A percentile compares a stretch with the other conserved stretches of the same genome.
Evolutionary conservation across 805 yeast species (phyloP).

Genomic region (Candida jianshihensis): DNA sequence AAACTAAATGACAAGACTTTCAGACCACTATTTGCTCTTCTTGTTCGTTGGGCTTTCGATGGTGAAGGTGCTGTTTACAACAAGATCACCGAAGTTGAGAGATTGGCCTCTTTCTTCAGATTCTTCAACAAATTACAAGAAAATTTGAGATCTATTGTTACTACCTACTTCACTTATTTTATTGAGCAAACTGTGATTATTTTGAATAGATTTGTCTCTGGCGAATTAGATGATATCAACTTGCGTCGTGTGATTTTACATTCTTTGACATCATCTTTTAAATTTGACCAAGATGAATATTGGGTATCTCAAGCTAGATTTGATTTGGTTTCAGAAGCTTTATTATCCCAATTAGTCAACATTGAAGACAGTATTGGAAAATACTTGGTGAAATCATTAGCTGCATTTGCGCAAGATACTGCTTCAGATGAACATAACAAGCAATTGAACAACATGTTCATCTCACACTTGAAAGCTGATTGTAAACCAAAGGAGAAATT

Average conservation of each 20-base stretch:
- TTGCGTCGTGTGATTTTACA: constrained; percentile 68
- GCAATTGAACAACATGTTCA: constrained; percentile 54
- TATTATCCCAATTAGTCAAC: constrained; percentile 58
- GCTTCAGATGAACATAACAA: constrained; percentile 72
- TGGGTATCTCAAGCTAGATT: constrained; percentile 89
- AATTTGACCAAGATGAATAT: constrained; percentile 86
- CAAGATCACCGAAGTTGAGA: constrained; percentile 41
- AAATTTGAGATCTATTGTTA: constrained; percentile 76
- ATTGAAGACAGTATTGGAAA: constrained; percentile 74
- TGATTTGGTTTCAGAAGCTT: constrained; percentile 55
- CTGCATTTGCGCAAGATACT: constrained; percentile 66
- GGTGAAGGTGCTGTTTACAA: constrained; percentile 59
- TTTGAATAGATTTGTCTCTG: constrained; percentile 41
- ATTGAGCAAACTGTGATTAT: constrained; percentile 63
- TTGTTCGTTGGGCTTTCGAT: constrained; percentile 88
- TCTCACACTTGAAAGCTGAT: constrained; percentile 61
- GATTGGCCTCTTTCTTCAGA: constrained; percentile 72
- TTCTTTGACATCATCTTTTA: constrained; percentile 75
- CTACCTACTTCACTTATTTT: constrained; percentile 80
- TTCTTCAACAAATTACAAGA: constrained; percentile 83
- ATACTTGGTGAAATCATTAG: constrained; percentile 70
- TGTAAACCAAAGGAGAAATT: constrained; percentile 52
- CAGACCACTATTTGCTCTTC: constrained; percentile 82
- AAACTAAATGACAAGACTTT: constrained; percentile 90
- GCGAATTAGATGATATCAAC: constrained; percentile 39